Evolutionary conservation across 768 basidiomycete species (phyloP).

Genomic region (Suillus hirtellus): DNA sequence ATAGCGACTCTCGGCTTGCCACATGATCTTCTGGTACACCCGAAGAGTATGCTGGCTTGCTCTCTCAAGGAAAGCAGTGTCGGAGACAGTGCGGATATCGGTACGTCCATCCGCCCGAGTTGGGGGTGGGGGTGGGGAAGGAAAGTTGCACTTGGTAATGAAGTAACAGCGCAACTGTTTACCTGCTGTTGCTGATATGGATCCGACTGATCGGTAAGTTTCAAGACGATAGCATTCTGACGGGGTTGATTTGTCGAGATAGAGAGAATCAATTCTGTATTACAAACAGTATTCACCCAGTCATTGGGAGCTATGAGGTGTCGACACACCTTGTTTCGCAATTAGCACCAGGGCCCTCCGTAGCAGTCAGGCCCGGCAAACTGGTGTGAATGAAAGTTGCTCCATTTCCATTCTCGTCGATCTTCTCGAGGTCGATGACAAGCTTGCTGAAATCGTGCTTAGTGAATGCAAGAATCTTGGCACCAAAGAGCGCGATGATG

Average conservation of each 20-base stretch:
- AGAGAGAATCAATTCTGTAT: slow-evolving; percentile 83
- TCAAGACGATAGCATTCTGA: slow-evolving; percentile 87
- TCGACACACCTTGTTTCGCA: slow-evolving; percentile 73
- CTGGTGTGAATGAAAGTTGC: slow-evolving; percentile 97
- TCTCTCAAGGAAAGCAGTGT: slow-evolving; percentile 89
- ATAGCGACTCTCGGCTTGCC: slow-evolving; percentile 78
- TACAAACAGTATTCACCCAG: slow-evolving; percentile 12
- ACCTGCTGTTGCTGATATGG: slow-evolving; percentile 80
- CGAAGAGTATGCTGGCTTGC: slow-evolving; percentile 91
- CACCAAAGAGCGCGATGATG: slow-evolving; percentile 92
- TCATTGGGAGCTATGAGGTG: not conserved
- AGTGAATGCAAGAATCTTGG: slow-evolving; percentile 91
- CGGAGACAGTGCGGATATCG: slow-evolving; percentile 86
- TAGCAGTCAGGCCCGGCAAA: slow-evolving; percentile 76
- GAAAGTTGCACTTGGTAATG: slow-evolving; percentile 84
- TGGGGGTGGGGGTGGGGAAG: slow-evolving; percentile 42
- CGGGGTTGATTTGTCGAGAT: slow-evolving; percentile 80
- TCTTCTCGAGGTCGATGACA: slow-evolving; percentile 93
- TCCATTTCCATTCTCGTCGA: slow-evolving; percentile 77
- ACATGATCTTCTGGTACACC: slow-evolving; percentile 88
- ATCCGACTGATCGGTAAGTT: slow-evolving; percentile 89
- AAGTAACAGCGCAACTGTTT: slow-evolving; percentile 99
- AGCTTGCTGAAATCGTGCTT: slow-evolving; percentile 89
- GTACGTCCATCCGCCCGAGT: slow-evolving; percentile 59
- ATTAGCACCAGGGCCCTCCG: slow-evolving; percentile 83